These are phyloP conservation scores for Mayamaea pseudoterrestris DNA, from an alignment of 108 stramenopile genomes.

Conservation along the genomic window DNA sequence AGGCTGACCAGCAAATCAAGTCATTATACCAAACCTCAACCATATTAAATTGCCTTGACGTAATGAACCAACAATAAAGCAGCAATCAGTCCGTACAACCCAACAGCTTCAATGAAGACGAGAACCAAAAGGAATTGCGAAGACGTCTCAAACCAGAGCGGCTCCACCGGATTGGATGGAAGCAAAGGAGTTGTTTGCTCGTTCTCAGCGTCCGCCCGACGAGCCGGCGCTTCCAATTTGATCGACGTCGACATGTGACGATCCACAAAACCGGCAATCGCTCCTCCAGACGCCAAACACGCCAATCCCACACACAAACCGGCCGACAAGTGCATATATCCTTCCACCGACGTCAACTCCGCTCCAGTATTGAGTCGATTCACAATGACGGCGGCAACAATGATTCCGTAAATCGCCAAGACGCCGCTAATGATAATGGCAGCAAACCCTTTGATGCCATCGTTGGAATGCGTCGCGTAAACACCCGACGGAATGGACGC, in stretches of 20 bases:
- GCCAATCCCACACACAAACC: constrained; percentile 46
- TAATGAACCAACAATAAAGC: constrained; percentile 28
- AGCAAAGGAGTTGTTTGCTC: not conserved
- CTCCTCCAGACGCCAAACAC: constrained; percentile 33
- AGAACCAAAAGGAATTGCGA: constrained; percentile 12
- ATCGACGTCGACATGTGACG: constrained; percentile 12
- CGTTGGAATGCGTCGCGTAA: constrained; percentile 17
- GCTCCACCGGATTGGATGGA: not conserved
- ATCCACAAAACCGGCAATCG: constrained; percentile 31
- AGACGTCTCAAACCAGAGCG: no score
- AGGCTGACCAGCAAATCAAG: no score
- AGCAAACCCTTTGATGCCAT: constrained; percentile 16
- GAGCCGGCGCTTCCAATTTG: not conserved
- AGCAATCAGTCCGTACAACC: constrained; percentile 50
- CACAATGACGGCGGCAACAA: constrained; percentile 26
- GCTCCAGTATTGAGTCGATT: constrained; percentile 9
- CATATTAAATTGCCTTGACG: no score
- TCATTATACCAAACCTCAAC: no score
- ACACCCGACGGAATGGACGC: constrained; percentile 30
- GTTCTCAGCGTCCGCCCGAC: not conserved
- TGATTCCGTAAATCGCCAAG: constrained; percentile 47
- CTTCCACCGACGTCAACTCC: constrained; percentile 12
- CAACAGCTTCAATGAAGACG: constrained; percentile 51
- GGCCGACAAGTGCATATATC: constrained; percentile 31
- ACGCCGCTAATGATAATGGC: constrained; percentile 45